These are phyloP conservation scores for Suillus paluster DNA, from an alignment of 768 basidiomycete genomes.

Conservation along the genomic window DNA sequence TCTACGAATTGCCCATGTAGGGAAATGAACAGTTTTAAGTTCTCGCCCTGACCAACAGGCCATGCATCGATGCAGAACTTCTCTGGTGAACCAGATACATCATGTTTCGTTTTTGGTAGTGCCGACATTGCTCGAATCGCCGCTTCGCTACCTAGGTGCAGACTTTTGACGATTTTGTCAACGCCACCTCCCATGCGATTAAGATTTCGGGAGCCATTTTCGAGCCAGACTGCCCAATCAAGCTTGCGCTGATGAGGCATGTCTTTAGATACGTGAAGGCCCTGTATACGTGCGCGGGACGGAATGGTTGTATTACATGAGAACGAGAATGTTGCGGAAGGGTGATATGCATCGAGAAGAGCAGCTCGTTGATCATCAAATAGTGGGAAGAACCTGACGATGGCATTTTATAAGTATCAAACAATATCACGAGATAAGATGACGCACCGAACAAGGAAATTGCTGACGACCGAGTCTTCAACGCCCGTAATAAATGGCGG, in stretches of 20 bases:
- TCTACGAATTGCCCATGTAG: constrained; percentile 93
- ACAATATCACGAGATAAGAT: neutral
- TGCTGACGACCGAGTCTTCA: constrained; percentile 66
- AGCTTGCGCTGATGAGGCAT: constrained; percentile 86
- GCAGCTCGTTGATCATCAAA: constrained; percentile 78
- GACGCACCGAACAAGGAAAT: constrained; percentile 77
- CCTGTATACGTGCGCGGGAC: constrained; percentile 73
- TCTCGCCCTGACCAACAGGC: constrained; percentile 67
- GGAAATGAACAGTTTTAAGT: constrained; percentile 62
- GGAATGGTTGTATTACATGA: constrained; percentile 86
- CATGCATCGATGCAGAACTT: constrained; percentile 91
- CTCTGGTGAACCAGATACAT: constrained; percentile 74
- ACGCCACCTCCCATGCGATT: constrained; percentile 62
- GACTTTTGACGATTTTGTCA: constrained; percentile 63
- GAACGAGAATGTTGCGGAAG: constrained; percentile 89
- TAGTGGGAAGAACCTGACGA: constrained; percentile 74
- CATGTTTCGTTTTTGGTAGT: constrained; percentile 83
- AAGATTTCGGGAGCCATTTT: constrained; percentile 77
- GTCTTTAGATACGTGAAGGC: constrained; percentile 60
- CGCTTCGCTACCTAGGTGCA: constrained; percentile 74
- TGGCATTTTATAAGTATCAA: constrained; percentile 17
- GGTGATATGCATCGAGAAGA: constrained; percentile 77
- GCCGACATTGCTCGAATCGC: constrained; percentile 60
- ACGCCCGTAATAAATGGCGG: constrained; percentile 78
- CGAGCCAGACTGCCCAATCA: constrained; percentile 76